phyloP scores from a whole-genome alignment of 2,329 filamentous ascomycete genomes.

The Fusarium anthophilum region DNA sequence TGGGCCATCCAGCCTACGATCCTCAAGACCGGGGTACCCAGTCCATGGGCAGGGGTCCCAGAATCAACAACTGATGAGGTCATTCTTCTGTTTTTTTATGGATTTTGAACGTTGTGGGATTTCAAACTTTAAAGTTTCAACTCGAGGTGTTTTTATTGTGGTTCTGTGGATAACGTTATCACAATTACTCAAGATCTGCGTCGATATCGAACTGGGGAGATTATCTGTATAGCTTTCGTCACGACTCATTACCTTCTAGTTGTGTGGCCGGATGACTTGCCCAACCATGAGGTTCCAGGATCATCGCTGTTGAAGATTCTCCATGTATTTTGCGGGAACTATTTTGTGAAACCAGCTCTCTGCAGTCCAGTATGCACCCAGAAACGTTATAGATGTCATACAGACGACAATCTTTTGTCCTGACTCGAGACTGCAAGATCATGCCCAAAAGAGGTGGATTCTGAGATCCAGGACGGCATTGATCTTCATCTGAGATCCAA shows the following conservation, averaged over 20 bases:
- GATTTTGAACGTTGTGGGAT: background rate
- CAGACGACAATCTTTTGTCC: background rate
- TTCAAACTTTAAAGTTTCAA: constrained; percentile 3
- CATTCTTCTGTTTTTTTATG: constrained; percentile 27
- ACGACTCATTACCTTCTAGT: background rate
- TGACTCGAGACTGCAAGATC: background rate
- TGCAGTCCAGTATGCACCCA: background rate
- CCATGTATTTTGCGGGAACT: background rate
- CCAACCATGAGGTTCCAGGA: background rate
- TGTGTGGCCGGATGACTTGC: background rate
- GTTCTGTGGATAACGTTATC: background rate
- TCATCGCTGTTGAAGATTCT: background rate
- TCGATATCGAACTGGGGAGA: background rate
- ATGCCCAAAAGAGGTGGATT: background rate
- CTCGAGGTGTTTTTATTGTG: background rate
- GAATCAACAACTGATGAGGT: constrained; percentile 34
- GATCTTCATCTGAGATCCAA: background rate
- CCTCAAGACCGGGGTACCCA: constrained; percentile 28
- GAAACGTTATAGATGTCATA: background rate
- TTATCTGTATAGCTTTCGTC: background rate
- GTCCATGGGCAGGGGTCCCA: background rate
- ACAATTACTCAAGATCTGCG: background rate
- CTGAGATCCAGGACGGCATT: background rate
- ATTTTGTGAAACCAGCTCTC: background rate
- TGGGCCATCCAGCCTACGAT: constrained; percentile 10